Conservation (phyloP, 2,329 filamentous ascomycete species). For the Venturia pyrina region DNA sequence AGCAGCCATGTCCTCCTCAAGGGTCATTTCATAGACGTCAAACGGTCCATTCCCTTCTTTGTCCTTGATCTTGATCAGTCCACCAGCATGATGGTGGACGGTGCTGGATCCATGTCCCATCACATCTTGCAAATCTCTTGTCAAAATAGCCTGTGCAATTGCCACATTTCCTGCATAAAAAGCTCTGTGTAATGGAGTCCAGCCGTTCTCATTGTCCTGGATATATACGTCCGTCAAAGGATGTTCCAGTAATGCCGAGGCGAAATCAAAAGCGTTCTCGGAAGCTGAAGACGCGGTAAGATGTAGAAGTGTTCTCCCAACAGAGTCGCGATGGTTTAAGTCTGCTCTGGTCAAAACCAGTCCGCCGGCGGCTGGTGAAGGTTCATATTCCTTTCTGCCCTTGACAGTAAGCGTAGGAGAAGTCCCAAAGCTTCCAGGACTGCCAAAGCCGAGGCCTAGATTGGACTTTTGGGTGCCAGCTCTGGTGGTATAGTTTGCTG, state of each 20-base stretch:
- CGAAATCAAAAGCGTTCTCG: constrained; percentile 61
- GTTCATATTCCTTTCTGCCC: constrained; percentile 20
- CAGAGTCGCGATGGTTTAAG: constrained; percentile 73
- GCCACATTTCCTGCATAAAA: constrained; percentile 84
- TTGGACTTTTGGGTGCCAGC: constrained; percentile 40
- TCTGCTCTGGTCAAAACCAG: constrained; percentile 49
- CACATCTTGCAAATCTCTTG: constrained; percentile 61
- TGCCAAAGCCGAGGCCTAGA: constrained; percentile 19
- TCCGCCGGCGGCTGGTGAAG: constrained; percentile 7
- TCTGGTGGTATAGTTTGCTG: constrained; percentile 51
- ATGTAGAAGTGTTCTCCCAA: constrained; percentile 74
- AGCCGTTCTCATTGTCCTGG: constrained; percentile 86
- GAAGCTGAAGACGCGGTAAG: constrained; percentile 70
- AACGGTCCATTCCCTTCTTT: constrained; percentile 90
- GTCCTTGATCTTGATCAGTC: constrained; percentile 89
- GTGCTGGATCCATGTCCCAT: constrained; percentile 50
- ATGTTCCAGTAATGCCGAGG: constrained; percentile 68
- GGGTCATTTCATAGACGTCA: constrained; percentile 77
- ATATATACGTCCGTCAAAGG: constrained; percentile 75
- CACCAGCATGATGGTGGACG: constrained; percentile 53
- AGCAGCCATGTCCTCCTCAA: constrained; percentile 5
- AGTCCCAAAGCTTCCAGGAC: constrained; percentile 36
- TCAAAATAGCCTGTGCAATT: constrained; percentile 71
- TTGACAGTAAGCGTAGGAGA: constrained; percentile 33
- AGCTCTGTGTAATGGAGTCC: constrained; percentile 88